Conservation (phyloP, 805 yeast species). For the Kodamaea kaohsiungensis region DNA sequence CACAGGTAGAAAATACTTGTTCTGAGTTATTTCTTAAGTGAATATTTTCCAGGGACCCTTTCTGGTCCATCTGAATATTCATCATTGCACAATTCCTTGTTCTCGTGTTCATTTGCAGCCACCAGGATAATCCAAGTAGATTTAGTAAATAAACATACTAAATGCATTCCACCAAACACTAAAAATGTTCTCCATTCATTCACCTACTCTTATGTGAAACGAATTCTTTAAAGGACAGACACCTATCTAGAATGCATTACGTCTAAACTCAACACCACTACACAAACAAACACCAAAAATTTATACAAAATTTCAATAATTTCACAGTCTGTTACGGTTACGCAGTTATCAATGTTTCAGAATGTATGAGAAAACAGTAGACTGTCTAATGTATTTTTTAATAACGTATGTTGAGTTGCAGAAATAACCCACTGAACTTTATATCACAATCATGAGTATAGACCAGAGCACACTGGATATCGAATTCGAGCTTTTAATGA, state of each 20-base stretch:
- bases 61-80: too few relatives aligned
- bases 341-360: not conserved
- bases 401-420: not conserved
- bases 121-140: too few relatives aligned
- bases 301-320: not conserved
- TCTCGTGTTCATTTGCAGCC: too few relatives aligned
- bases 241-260: not conserved
- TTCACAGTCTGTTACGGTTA: not conserved
- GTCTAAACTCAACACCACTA: not conserved
- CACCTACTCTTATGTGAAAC: not conserved
- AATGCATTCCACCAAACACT: too few relatives aligned
- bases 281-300: not conserved
- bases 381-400: not conserved
- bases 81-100: too few relatives aligned
- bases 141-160: too few relatives aligned
- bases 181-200: not conserved
- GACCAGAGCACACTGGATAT: too few relatives aligned
- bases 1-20: too few relatives aligned
- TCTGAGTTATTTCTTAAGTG: too few relatives aligned
- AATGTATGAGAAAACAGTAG: not conserved
- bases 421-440: not conserved
- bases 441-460: not conserved
- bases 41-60: too few relatives aligned
- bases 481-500: too few relatives aligned
- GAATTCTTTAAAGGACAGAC: too few relatives aligned